Conservation (phyloP, 2,329 filamentous ascomycete species). For the Fusarium sp. region DNA sequence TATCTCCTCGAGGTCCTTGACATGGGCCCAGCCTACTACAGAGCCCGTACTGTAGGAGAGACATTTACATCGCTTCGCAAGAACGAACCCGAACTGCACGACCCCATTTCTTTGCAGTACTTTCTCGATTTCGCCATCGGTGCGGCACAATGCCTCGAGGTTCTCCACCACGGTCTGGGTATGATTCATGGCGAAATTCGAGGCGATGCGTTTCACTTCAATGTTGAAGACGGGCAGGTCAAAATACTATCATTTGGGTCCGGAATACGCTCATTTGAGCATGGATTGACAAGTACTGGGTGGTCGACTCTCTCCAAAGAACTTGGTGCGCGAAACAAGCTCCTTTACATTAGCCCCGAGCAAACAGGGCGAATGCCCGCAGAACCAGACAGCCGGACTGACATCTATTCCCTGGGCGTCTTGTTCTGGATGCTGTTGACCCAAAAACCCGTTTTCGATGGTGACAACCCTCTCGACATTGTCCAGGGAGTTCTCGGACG, state of each 20-base stretch:
- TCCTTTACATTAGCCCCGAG: constrained; percentile 93
- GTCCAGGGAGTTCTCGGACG: constrained; percentile 89
- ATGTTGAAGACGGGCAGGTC: constrained; percentile 74
- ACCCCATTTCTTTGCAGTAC: constrained; percentile 74
- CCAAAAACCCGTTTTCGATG: constrained; percentile 82
- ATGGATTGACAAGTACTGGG: constrained; percentile 84
- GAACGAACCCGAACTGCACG: constrained; percentile 59
- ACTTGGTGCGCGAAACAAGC: constrained; percentile 85
- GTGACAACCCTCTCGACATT: constrained; percentile 84
- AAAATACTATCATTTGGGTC: constrained; percentile 88
- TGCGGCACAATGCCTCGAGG: constrained; percentile 84
- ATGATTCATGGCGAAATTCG: constrained; percentile 92
- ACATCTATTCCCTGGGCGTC: constrained; percentile 92
- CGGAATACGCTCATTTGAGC: constrained; percentile 87
- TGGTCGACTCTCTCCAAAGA: constrained; percentile 88
- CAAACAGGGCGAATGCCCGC: constrained; percentile 94
- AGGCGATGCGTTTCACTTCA: constrained; percentile 91
- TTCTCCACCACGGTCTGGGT: constrained; percentile 88
- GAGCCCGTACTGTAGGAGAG: constrained; percentile 63
- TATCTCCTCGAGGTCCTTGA: constrained; percentile 76
- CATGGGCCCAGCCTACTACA: constrained; percentile 81
- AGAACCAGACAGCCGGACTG: constrained; percentile 90
- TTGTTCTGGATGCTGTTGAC: constrained; percentile 89
- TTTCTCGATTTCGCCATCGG: constrained; percentile 95
- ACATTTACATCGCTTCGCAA: constrained; percentile 58